Base-by-base conservation (phyloP, 306 rosid species). In the Urtica urens region DNA sequence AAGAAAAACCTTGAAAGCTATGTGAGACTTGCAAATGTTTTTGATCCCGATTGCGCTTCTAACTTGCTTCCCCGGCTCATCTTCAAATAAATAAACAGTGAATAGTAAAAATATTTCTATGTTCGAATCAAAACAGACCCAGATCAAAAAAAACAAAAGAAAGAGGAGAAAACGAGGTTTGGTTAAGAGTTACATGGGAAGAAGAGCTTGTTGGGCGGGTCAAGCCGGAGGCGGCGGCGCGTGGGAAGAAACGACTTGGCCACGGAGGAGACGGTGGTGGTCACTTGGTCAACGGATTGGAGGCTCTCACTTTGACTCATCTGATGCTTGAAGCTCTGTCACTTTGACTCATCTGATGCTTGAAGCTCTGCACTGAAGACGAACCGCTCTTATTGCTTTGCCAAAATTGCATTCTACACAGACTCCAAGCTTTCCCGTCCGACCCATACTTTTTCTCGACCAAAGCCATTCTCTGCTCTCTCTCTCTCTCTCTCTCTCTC, bases 21-120 rank as follows among this genome's bases (percentile, higher is more conserved):
- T 79, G 60, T 58, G 80, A 63, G 71, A 76, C 73, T 79, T 86
- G 83, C 81, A 41, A 28, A 72, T 76, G 78, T 86, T 86, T 67
- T 79, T 81, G 46, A 86, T 86, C 63, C 83, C 67, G 64, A 86
- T 62, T 20, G 96, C 93, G 37, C 93, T 81, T 67, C 62, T 78
- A 46, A 79, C 96, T 73, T 86, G 96, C 72, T 86, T 86, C 18
- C 93, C 96, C 23, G 96, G 86, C 70, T 86, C 96, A 74, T 78
- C 96, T 86, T 63, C 72, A 73, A 26, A 50, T 11, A 48, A 53
- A 35, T 57, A 58, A 46, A 77, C 55, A 59, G 51, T 46, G 60
- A 66, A 49, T 47, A 40, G 35, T 63, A 49, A 70, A 35, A 13
- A 35, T 16, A 4, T 35, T 49, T 27, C 33, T 10, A 50, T 29